Percentiles rank a stretch among this genome's conserved stretches.
These are phyloP conservation scores for Candida khao-thaluensis DNA, from an alignment of 805 yeast species.

Conservation along the genomic window DNA sequence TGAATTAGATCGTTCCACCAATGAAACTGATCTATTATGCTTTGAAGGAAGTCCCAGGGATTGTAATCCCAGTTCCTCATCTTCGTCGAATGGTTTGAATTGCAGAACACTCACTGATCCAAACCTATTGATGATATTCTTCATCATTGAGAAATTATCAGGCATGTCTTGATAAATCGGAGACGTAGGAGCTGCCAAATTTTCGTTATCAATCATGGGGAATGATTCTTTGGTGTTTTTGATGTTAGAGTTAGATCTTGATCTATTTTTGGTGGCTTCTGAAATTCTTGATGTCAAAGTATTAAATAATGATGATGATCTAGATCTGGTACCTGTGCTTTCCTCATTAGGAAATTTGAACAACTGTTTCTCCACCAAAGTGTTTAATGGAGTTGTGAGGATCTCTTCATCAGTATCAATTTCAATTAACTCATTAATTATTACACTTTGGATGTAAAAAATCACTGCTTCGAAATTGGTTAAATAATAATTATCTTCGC, in stretches of 20 bases:
- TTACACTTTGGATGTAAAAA: slow-evolving; percentile 35
- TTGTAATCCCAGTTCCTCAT: slow-evolving; percentile 13
- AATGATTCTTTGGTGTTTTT: slow-evolving; percentile 28
- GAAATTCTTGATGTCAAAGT: slow-evolving; percentile 30
- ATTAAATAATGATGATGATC: slow-evolving; percentile 40
- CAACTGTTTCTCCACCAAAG: slow-evolving; percentile 27
- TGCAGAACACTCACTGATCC: slow-evolving; percentile 31
- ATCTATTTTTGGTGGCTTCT: slow-evolving; percentile 26
- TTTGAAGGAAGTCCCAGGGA: too few species aligned
- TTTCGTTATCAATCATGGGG: slow-evolving; percentile 22
- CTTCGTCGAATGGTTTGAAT: slow-evolving; percentile 17
- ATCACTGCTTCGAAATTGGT: slow-evolving; percentile 45
- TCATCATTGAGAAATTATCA: slow-evolving; percentile 29
- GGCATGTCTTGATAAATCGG: slow-evolving; percentile 14
- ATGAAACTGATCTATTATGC: slow-evolving; percentile 21
- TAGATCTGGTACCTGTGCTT: slow-evolving; percentile 23
- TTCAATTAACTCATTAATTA: slow-evolving; percentile 27
- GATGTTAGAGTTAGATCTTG: slow-evolving; percentile 33
- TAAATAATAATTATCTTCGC: slow-evolving; percentile 38
- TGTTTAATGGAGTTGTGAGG: slow-evolving; percentile 24
- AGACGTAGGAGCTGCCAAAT: slow-evolving; percentile 7
- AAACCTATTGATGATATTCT: slow-evolving; percentile 35
- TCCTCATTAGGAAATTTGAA: slow-evolving; percentile 27
- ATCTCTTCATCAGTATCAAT: slow-evolving; percentile 12
- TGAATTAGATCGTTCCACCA: slow-evolving; percentile 29